These are phyloP conservation scores for Lachnellula willkommii DNA, from an alignment of 2,329 filamentous ascomycete species.

Conservation along the genomic window DNA sequence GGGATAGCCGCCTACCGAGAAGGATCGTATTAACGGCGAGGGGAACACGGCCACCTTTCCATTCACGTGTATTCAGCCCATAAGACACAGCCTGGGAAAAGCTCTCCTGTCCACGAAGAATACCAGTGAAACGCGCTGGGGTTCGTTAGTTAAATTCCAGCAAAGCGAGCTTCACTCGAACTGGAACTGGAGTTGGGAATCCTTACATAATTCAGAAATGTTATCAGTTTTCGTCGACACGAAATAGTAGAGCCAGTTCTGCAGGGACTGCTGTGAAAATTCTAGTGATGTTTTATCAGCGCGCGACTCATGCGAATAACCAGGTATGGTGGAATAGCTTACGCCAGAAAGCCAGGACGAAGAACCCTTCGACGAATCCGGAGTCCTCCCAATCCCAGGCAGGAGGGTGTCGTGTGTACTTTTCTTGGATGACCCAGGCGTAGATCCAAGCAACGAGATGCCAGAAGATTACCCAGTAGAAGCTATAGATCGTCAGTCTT, in stretches of 20 bases:
- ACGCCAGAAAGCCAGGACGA: conserved; percentile 57
- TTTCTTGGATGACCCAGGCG: conserved; percentile 48
- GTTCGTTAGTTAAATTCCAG: not conserved
- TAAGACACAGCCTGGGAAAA: conserved; percentile 41
- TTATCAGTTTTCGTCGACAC: conserved; percentile 51
- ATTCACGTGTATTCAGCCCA: conserved; percentile 39
- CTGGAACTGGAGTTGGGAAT: not conserved
- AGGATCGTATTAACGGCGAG: conserved; percentile 34
- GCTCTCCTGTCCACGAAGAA: conserved; percentile 41
- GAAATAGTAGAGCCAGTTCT: conserved; percentile 54
- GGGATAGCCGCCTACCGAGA: not conserved
- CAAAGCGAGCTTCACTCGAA: not conserved
- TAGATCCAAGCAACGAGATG: conserved; percentile 48
- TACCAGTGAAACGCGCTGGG: conserved; percentile 35
- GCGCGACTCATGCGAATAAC: too few relatives aligned
- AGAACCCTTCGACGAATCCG: conserved; percentile 61
- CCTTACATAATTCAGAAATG: conserved; percentile 42
- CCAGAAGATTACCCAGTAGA: conserved; percentile 54
- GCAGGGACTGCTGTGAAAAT: conserved; percentile 46
- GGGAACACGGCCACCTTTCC: conserved; percentile 39
- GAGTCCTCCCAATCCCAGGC: conserved; percentile 57
- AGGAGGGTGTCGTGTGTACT: conserved; percentile 50
- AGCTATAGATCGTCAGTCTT: conserved; percentile 15
- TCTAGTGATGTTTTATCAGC: conserved; percentile 17
- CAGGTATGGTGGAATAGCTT: not conserved